Evolutionary conservation across 352 stramenopile genomes (phyloP), one percentile per base, ranked within the genome.

Genomic region (Globisporangium ultimum): DNA sequence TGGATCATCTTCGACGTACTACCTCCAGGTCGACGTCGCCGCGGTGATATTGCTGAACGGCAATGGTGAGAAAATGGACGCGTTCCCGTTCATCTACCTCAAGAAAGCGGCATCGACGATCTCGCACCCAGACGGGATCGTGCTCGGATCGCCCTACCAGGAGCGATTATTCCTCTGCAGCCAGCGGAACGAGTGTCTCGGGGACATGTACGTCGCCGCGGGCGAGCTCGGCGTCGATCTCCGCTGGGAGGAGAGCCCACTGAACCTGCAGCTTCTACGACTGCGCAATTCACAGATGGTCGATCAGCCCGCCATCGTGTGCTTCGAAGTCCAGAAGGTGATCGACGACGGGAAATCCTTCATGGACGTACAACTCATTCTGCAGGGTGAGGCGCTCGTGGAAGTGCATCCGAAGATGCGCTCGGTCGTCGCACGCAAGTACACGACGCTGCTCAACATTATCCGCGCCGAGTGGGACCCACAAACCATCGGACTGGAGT

Each of bases 91-190:
- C 62, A 55, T 85, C 13, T 76, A 86, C 58, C 53, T 91, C n/a
- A 74, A 79, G 13, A 68, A 66, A 10, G 69, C 77, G 9, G 77
- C 70, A 0, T 70, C 66, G 11, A 86, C 74, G 0, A 62, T 58
- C 4, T 68, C 74, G 2, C 72, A 89, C 45, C 64, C 64, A 0
- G 80, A 89, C 20, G 80, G 74, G 3, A 70, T 91, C 58, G 76
- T 89, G 55, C 54, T 91, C 22, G 72, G 67, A 0, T 88, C 74
- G 9, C 55, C 78, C 15, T 91, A 82, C 56, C 74, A 89, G 14
- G 78, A 89, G 55, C 78, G 78, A 3, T 70, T 91, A 14, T 91
- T 91, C 55, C 70, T 87, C 3, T 89, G 79, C 65, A 63, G 54
- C 15, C 72, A 81, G 40, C 70, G 82, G 36, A 69, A 78, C 48